A percentile compares a stretch with the other conserved stretches of the same genome.
phyloP scores from a whole-genome alignment of 306 rosid species.

The Arachis stenosperma region DNA sequence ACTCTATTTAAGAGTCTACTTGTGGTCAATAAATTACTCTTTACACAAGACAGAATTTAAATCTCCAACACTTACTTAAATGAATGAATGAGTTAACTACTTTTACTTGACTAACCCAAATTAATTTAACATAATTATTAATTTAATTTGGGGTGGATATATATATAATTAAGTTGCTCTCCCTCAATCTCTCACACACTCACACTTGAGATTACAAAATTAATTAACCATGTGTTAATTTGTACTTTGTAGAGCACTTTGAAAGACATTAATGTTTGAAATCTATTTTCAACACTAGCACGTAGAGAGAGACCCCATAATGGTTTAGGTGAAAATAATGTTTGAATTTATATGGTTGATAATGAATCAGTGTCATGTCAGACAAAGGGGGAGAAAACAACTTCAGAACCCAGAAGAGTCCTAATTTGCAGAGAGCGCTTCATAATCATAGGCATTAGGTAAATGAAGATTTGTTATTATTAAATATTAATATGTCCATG shows the following conservation, averaged over 20 bases:
- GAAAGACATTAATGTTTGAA: constrained; percentile 20
- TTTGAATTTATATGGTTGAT: constrained; percentile 41
- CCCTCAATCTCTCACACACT: neutral
- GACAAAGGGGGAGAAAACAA: neutral
- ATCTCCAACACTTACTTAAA: too few relatives aligned
- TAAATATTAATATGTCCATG: constrained; percentile 14
- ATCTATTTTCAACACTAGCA: neutral
- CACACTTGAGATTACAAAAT: neutral
- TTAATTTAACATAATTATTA: too few relatives aligned
- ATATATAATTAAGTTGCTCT: too few relatives aligned
- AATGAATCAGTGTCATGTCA: constrained; percentile 37
- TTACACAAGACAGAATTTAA: too few relatives aligned
- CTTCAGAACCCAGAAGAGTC: neutral
- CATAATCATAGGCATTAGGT: constrained; percentile 19
- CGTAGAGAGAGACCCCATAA: neutral
- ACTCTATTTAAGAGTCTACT: too few relatives aligned
- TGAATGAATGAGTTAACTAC: too few relatives aligned
- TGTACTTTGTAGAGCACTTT: neutral
- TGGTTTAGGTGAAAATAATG: constrained; percentile 31
- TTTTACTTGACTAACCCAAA: too few relatives aligned
- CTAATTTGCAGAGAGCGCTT: constrained; percentile 26
- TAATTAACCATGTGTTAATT: too few relatives aligned
- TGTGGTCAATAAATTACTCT: too few relatives aligned
- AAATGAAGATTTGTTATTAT: constrained; percentile 41
- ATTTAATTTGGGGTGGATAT: neutral